Conservation (phyloP, 345 rosid species). For the Gossypium bickii region DNA sequence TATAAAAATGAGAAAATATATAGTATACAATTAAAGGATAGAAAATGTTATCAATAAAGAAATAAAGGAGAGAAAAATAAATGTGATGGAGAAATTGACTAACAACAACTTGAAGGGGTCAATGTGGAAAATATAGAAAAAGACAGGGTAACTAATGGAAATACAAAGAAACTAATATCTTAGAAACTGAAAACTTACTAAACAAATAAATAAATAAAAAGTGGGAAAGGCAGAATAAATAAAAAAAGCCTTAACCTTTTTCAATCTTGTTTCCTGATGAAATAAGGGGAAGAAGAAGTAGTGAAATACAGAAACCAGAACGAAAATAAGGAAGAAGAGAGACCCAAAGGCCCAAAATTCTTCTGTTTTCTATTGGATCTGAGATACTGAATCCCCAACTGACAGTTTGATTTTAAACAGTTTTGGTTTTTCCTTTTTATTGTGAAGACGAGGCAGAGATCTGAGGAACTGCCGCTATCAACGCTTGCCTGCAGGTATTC, state of each 20-base stretch:
- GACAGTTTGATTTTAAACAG: background rate
- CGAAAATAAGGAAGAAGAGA: background rate
- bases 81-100: slow-evolving; percentile 5
- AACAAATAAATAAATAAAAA: background rate
- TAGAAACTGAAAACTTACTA: background rate
- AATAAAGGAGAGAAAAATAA: background rate
- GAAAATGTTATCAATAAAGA: background rate
- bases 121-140: slow-evolving; percentile 8
- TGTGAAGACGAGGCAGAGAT: slow-evolving; percentile 5
- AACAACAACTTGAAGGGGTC: slow-evolving; percentile 5
- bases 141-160: slow-evolving; percentile 3
- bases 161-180: background rate
- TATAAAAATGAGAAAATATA: background rate
- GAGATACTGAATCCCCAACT: slow-evolving; percentile 10
- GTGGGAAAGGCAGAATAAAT: background rate
- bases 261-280: background rate
- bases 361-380: slow-evolving; percentile 8
- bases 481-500: background rate
- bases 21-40: background rate
- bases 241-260: background rate
- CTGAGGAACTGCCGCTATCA: slow-evolving; percentile 10
- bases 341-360: background rate
- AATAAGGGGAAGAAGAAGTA: background rate
- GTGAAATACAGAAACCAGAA: background rate
- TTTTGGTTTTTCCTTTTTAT: background rate